A percentile compares a stretch with the other conserved stretches of the same genome.
Evolutionary conservation across 2,329 filamentous ascomycete genomes (phyloP).

Genomic region (Didymella segeticola): DNA sequence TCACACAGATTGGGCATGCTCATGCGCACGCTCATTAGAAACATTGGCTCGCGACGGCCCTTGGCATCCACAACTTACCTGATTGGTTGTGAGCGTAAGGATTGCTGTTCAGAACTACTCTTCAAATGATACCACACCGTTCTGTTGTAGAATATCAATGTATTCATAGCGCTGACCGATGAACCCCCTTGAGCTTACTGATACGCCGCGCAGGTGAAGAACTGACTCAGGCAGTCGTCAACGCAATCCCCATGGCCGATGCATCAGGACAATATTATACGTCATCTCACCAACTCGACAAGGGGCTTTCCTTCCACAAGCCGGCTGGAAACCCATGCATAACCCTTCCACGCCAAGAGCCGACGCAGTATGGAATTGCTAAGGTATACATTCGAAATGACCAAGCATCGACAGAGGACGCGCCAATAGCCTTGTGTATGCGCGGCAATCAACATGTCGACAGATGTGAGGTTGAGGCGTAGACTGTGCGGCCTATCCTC

Average conservation of each 20-base stretch:
- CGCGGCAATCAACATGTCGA: neutral
- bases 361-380: conserved; percentile 1
- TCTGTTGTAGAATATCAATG: conserved; percentile 13
- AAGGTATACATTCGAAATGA: neutral
- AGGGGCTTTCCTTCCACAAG: neutral
- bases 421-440: neutral
- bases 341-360: neutral
- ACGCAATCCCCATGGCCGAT: neutral
- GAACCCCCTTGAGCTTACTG: neutral
- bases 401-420: neutral
- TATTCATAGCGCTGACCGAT: neutral
- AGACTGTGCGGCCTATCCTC: neutral
- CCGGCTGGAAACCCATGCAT: neutral
- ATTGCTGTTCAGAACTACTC: neutral
- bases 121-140: conserved; percentile 16
- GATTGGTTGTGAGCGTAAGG: neutral
- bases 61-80: neutral
- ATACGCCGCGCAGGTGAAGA: neutral
- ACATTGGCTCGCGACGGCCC: neutral
- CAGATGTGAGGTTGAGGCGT: neutral
- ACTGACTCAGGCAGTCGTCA: neutral
- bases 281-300: neutral
- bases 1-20: conserved; percentile 76
- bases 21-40: conserved; percentile 58
- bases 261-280: neutral